Evolutionary conservation across 306 rosid species (phyloP).

Genomic region (Cicer cuneatum): DNA sequence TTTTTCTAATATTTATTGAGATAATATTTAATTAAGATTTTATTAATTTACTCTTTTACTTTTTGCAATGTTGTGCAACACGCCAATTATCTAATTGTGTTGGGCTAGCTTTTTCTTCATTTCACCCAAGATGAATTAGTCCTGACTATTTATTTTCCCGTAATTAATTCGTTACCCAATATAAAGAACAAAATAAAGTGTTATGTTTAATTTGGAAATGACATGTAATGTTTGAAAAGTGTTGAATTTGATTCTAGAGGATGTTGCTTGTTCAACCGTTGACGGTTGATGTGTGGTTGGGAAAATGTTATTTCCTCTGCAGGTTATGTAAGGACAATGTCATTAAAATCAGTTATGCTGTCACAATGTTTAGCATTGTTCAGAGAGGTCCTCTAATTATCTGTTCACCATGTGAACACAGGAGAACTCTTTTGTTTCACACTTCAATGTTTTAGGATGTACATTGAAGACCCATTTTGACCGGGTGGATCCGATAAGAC

Average conservation of each 20-base stretch:
- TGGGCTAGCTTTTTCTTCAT: too few species aligned
- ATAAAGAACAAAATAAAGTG: too few species aligned
- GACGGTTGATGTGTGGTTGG: conserved; percentile 45
- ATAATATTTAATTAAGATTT: too few species aligned
- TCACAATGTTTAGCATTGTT: conserved; percentile 43
- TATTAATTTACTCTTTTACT: too few species aligned
- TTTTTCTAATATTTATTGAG: too few species aligned
- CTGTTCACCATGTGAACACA: conserved; percentile 46
- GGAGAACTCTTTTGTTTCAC: conserved; percentile 31
- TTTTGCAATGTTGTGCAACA: too few species aligned
- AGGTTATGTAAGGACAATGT: conserved; percentile 42
- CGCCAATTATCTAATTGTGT: too few species aligned
- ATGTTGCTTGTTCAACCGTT: conserved; percentile 41
- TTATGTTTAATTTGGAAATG: background rate
- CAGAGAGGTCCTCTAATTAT: conserved; percentile 43
- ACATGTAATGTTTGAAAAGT: background rate
- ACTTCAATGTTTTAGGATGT: conserved; percentile 22
- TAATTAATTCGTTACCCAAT: background rate
- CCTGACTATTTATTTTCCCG: too few species aligned
- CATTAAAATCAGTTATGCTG: conserved; percentile 43
- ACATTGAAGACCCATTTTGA: conserved; percentile 7
- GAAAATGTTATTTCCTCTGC: conserved; percentile 51
- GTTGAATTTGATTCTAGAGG: conserved; percentile 36
- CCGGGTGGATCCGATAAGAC: background rate
- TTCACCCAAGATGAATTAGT: too few species aligned